Evolutionary conservation across 345 rosid genomes (phyloP).

Genomic region (Boechera stricta): DNA sequence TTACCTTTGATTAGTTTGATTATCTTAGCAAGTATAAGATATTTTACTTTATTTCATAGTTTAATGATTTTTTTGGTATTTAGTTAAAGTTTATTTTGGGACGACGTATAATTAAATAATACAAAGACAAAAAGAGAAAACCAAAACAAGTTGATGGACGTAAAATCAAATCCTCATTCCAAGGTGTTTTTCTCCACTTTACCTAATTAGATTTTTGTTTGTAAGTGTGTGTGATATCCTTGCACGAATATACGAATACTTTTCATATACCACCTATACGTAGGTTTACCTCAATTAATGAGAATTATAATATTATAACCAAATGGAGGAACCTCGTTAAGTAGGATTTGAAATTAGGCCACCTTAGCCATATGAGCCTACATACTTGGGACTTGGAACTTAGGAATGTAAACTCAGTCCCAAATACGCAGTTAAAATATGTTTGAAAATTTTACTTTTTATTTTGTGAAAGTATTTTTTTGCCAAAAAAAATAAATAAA

Average conservation of each 20-base stretch:
- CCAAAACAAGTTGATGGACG: conserved; percentile 39
- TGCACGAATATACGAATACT: conserved; percentile 16
- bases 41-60: not conserved
- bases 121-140: conserved; percentile 24
- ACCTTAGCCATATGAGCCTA: not conserved
- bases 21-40: conserved; percentile 1
- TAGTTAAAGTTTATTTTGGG: not conserved
- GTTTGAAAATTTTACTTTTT: not conserved
- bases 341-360: not conserved
- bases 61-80: not conserved
- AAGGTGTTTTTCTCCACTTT: conserved; percentile 26
- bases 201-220: conserved; percentile 34
- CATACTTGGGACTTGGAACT: too few species aligned
- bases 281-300: not conserved
- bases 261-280: not conserved
- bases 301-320: not conserved
- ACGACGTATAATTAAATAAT: conserved; percentile 18
- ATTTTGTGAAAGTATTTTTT: not conserved
- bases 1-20: not conserved
- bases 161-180: conserved; percentile 45
- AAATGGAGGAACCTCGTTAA: not conserved
- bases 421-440: not conserved
- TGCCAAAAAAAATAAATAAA: too few species aligned
- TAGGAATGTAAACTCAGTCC: not conserved
- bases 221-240: conserved; percentile 31